Percentiles rank a stretch among this genome's conserved stretches.
Evolutionary conservation across 73 alveolate genomes (phyloP).

Genomic region (Stentor coeruleus): DNA sequence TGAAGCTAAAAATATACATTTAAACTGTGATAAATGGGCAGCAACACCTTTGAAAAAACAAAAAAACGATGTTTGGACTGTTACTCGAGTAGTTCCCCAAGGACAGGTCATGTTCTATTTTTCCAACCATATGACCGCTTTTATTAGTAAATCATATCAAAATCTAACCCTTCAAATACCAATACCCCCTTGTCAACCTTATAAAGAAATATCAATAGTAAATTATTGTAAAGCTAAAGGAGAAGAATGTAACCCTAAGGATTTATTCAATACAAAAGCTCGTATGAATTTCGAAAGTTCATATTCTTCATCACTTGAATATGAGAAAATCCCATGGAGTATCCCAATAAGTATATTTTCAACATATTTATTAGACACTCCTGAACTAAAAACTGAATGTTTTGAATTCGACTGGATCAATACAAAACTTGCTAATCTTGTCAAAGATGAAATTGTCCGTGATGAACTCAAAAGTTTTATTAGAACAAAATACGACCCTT

Average conservation of each 20-base stretch:
- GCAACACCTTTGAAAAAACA: not conserved
- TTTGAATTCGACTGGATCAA: slow-evolving; percentile 86
- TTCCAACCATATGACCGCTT: not conserved
- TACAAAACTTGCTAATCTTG: slow-evolving; percentile 49
- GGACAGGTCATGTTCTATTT: slow-evolving; percentile 20
- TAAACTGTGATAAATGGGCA: slow-evolving; percentile 17
- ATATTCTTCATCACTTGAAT: not conserved
- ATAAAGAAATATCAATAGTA: not conserved
- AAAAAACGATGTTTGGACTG: not conserved
- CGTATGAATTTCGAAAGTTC: not conserved
- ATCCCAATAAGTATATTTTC: slow-evolving; percentile 55
- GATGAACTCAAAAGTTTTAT: slow-evolving; percentile 40
- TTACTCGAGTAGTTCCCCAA: slow-evolving; percentile 27
- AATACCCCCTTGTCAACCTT: not conserved
- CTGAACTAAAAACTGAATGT: slow-evolving; percentile 52
- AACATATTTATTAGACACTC: slow-evolving; percentile 54
- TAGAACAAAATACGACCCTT: slow-evolving; percentile 27
- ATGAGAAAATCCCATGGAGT: slow-evolving; percentile 35
- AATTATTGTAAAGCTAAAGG: not conserved
- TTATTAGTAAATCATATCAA: not conserved
- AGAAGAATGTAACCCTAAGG: not conserved
- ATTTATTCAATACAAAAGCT: not conserved
- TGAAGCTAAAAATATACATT: slow-evolving; percentile 29
- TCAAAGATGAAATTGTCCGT: slow-evolving; percentile 55
- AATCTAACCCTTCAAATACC: not conserved